Conservation (phyloP, 371 early-diverging fungal genomes). For the Apophysomyces sp. region DNA sequence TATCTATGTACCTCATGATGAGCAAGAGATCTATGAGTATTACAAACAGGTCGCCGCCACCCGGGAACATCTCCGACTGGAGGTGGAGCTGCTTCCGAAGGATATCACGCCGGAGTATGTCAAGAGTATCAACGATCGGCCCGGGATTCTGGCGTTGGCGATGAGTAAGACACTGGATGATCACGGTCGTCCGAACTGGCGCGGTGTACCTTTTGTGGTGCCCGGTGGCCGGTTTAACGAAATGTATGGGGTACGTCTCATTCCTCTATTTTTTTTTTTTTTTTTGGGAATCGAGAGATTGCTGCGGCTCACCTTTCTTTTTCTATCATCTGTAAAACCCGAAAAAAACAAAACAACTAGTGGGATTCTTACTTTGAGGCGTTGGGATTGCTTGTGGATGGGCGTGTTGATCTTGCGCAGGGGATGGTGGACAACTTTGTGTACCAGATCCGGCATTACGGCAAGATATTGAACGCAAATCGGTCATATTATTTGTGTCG, state of each 20-base stretch:
- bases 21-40: constrained; percentile 73
- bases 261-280: too few relatives aligned
- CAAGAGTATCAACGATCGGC: constrained; percentile 77
- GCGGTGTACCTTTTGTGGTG: constrained; percentile 88
- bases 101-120: constrained; percentile 86
- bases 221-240: constrained; percentile 97
- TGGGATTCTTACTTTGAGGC: constrained; percentile 95
- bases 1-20: constrained; percentile 85
- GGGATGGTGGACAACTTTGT: constrained; percentile 94
- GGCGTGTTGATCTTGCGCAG: constrained; percentile 74
- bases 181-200: constrained; percentile 40
- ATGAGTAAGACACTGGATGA: constrained; percentile 57
- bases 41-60: constrained; percentile 64
- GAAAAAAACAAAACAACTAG: too few relatives aligned
- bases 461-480: constrained; percentile 95
- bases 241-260: constrained; percentile 74
- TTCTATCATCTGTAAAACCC: too few relatives aligned
- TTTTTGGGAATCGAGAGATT: too few relatives aligned
- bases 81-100: constrained; percentile 81
- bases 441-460: constrained; percentile 92
- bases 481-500: constrained; percentile 91
- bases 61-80: constrained; percentile 68
- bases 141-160: constrained; percentile 87
- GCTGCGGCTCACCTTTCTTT: background rate
- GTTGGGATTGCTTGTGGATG: constrained; percentile 81